Conservation (phyloP, 805 yeast species). For the Candida alai region DNA sequence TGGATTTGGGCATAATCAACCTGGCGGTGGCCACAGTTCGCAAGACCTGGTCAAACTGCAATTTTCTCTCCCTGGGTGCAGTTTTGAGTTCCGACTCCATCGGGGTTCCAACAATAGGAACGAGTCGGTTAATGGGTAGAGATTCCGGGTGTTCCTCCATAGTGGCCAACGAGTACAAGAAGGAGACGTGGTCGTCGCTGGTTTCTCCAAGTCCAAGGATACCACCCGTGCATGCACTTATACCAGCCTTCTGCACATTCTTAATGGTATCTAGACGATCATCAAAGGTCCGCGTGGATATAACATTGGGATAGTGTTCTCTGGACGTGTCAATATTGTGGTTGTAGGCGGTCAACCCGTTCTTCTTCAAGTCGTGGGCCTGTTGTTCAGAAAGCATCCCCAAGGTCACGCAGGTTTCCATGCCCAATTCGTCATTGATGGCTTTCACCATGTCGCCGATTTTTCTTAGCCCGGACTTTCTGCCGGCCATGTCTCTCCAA, state of each 20-base stretch:
- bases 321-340: conserved; percentile 80
- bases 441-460: conserved; percentile 62
- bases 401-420: conserved; percentile 78
- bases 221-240: conserved; percentile 75
- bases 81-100: conserved; percentile 51
- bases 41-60: conserved; percentile 59
- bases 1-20: conserved; percentile 66
- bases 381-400: conserved; percentile 75
- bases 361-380: conserved; percentile 52
- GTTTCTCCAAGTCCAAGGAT: conserved; percentile 78
- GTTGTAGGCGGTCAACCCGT: conserved; percentile 78
- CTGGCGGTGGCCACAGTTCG: conserved; percentile 76
- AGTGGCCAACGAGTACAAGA: conserved; percentile 61
- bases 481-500: conserved; percentile 81
- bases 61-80: conserved; percentile 36
- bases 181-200: conserved; percentile 64
- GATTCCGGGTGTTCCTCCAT: conserved; percentile 77
- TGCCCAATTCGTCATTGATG: conserved; percentile 55
- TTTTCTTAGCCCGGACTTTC: conserved; percentile 61
- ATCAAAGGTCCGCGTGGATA: conserved; percentile 66
- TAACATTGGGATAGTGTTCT: conserved; percentile 70
- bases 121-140: conserved; percentile 72
- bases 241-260: conserved; percentile 60
- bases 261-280: conserved; percentile 65
- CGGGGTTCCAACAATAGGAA: conserved; percentile 79